These are phyloP conservation scores for Chernovozyma aurita DNA, from an alignment of 1,139 yeast genomes.

Conservation along the genomic window DNA sequence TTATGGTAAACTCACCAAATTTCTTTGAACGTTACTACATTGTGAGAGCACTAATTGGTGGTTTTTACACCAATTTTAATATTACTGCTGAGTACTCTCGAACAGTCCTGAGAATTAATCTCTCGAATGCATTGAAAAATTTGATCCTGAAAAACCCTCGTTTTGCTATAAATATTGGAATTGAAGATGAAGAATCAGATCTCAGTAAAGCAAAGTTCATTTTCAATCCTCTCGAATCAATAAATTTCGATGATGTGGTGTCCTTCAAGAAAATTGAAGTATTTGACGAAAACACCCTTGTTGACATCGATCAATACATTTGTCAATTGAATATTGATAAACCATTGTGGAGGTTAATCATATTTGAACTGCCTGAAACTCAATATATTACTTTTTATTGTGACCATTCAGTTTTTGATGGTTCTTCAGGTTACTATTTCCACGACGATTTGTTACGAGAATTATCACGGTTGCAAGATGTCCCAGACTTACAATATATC, in stretches of 20 bases:
- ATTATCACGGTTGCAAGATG: constrained; percentile 5
- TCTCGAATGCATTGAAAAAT: constrained; percentile 23
- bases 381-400: constrained; percentile 22
- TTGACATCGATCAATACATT: constrained; percentile 13
- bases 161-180: constrained; percentile 17
- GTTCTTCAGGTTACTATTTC: constrained; percentile 28
- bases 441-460: constrained; percentile 25
- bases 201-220: constrained; percentile 14
- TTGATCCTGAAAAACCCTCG: constrained; percentile 19
- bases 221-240: constrained; percentile 15
- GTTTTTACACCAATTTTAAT: constrained; percentile 11
- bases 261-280: constrained; percentile 10
- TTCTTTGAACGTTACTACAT: constrained; percentile 4
- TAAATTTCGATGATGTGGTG: constrained; percentile 25
- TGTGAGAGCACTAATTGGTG: neutral
- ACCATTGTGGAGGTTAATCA: constrained; percentile 29
- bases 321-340: constrained; percentile 14
- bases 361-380: constrained; percentile 11
- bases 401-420: constrained; percentile 36
- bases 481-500: neutral
- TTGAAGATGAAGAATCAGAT: constrained; percentile 5
- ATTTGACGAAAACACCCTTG: constrained; percentile 15
- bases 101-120: constrained; percentile 11
- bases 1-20: neutral
- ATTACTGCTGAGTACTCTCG: constrained; percentile 22